Conservation (phyloP, 2,329 filamentous ascomycete species). For the Didymella lethalis region DNA sequence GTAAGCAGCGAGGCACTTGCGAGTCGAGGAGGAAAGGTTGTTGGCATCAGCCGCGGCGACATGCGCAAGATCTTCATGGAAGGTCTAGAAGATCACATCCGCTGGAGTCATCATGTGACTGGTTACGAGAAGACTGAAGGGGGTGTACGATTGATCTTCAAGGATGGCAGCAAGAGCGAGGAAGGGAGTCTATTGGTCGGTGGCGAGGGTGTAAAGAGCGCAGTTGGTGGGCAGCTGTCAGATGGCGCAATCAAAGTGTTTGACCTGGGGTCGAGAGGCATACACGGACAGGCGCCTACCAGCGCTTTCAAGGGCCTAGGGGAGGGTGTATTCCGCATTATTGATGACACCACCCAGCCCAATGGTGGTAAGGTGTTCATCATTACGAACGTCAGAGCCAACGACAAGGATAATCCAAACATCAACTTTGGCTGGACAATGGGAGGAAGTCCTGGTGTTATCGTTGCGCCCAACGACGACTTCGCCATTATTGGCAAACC, state of each 20-base stretch:
- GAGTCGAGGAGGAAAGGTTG: conserved; percentile 65
- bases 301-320: conserved; percentile 68
- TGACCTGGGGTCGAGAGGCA: conserved; percentile 69
- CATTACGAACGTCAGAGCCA: conserved; percentile 70
- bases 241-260: conserved; percentile 66
- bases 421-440: conserved; percentile 71
- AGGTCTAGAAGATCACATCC: conserved; percentile 63
- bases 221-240: conserved; percentile 67
- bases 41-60: conserved; percentile 69
- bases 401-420: conserved; percentile 66
- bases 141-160: conserved; percentile 66
- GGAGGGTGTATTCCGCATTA: conserved; percentile 68
- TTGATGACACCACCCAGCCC: conserved; percentile 57
- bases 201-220: conserved; percentile 70
- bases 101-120: conserved; percentile 64
- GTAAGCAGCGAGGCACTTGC: conserved; percentile 46
- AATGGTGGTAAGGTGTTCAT: conserved; percentile 59
- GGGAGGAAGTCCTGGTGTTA: conserved; percentile 64
- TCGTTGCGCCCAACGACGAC: conserved; percentile 66
- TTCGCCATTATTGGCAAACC: conserved; percentile 64
- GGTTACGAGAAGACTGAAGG: conserved; percentile 65
- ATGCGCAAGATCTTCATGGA: conserved; percentile 67
- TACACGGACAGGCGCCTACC: conserved; percentile 70
- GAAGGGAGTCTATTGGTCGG: conserved; percentile 68
- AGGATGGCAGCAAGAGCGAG: conserved; percentile 65